Conservation (phyloP, 257 asterid species). For the Solanum neorickii region DNA sequence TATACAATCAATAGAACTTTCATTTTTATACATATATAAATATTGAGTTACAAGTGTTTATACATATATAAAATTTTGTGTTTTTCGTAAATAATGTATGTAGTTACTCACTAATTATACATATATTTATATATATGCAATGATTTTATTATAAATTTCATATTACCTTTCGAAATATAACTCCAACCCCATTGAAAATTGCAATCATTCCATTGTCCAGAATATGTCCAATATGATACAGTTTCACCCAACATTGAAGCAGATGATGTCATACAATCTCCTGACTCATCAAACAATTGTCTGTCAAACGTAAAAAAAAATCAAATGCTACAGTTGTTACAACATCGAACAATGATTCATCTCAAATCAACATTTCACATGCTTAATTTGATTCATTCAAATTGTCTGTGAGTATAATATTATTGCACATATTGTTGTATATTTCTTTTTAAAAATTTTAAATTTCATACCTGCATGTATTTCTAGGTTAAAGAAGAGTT, state of each 20-base stretch:
- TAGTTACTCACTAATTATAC: neutral
- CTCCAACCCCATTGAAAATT: neutral
- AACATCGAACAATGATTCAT: neutral
- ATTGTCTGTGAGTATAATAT: neutral
- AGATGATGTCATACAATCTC: neutral
- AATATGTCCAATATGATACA: neutral
- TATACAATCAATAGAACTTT: neutral
- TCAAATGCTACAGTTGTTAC: neutral
- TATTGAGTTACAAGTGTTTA: neutral
- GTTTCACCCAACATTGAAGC: neutral
- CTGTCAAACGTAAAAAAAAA: too few relatives aligned
- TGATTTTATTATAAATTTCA: too few relatives aligned
- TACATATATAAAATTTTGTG: too few relatives aligned
- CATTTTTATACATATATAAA: too few relatives aligned
- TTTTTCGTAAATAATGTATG: neutral
- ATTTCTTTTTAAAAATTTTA: too few relatives aligned
- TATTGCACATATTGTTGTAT: neutral
- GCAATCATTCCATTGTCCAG: neutral
- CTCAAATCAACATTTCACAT: neutral
- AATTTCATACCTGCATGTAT: neutral
- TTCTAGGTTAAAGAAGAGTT: neutral
- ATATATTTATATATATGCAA: too few relatives aligned
- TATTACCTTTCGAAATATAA: too few relatives aligned
- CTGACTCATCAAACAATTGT: too few relatives aligned
- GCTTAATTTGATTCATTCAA: too few relatives aligned